Evolutionary conservation across 2,329 filamentous ascomycete genomes (phyloP), one percentile per base, ranked within the genome.

Genomic region (Simplicillium sp.): DNA sequence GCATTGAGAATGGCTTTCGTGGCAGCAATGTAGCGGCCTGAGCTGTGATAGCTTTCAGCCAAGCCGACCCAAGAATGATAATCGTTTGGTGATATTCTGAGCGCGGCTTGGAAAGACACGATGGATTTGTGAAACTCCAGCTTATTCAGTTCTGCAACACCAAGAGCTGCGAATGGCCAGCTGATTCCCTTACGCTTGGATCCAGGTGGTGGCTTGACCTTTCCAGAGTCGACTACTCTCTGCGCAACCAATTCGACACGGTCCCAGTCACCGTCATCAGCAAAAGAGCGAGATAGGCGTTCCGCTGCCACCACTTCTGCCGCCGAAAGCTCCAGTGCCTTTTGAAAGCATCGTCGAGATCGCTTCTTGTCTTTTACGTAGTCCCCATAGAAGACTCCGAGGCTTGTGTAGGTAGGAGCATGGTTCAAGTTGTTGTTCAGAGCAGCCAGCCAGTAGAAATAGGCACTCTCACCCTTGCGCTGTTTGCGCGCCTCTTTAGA

Each of bases 1-100:
- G 90, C 92, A 54, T 94, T 84, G 29, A 85, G 70, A 49, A 97
- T 92, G 1, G 92, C 88, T 55, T 92, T 90, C 3, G 84, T 87
- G 1, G 92, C 90, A n/a, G 92, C 90, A 44, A 96, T 84, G 54
- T 94, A 94, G 46, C 90, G 76, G 9, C 92, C 90, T 13, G 89
- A 94, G 50, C 86, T 92, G 57, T 96, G 84, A 55, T 98, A 98
- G 55, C 88, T 94, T 64, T 98, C 92, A n/a, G 90, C 92, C 2
- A 98, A 72, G 1, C 92, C 92, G 17, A 98, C 85, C 79, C 90
- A 98, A 0, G 87, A 94, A 62, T 98, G 84, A 54, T 97, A 97
- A 59, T 97, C 87, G 34, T 82, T 70, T 0, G 89, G 87, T 2
- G 80, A 77, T 37, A 95, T 85, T 40, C 90, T 75, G 29, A 98